phyloP scores from a whole-genome alignment of 2,329 filamentous ascomycete species.

The Phaeophleospora eucalypticola region DNA sequence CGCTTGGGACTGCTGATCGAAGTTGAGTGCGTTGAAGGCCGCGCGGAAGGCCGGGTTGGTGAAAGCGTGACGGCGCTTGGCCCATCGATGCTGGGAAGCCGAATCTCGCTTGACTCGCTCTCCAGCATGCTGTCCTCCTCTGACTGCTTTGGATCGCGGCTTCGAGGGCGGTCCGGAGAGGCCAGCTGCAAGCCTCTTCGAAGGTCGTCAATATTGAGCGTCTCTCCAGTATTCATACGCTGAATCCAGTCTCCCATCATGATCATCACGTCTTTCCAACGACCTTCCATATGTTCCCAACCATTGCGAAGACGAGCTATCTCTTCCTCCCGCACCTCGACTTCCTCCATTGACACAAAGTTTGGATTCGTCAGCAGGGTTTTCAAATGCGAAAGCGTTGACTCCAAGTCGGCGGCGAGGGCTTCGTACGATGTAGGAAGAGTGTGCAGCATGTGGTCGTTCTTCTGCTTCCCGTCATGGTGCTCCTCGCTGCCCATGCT shows the following conservation, averaged over 20 bases:
- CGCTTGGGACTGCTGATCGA: conserved; percentile 22
- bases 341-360: conserved; percentile 92
- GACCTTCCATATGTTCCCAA: conserved; percentile 88
- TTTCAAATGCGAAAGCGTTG: conserved; percentile 74
- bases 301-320: conserved; percentile 77
- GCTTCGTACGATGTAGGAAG: conserved; percentile 62
- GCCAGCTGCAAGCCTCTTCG: conserved; percentile 60
- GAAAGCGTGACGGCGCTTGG: conserved; percentile 6
- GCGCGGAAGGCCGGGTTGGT: background rate
- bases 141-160: conserved; percentile 16
- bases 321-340: conserved; percentile 86
- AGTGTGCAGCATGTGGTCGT: conserved; percentile 38
- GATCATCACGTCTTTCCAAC: conserved; percentile 83
- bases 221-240: conserved; percentile 69
- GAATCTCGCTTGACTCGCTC: conserved; percentile 28
- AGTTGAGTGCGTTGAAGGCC: background rate
- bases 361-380: conserved; percentile 89
- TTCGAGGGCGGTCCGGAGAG: conserved; percentile 30
- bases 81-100: conserved; percentile 11
- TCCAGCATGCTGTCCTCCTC: conserved; percentile 19
- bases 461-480: conserved; percentile 16
- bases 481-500: conserved; percentile 27
- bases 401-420: conserved; percentile 68
- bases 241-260: conserved; percentile 92
- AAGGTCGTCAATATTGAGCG: conserved; percentile 58